Evolutionary conservation across 495 filamentous ascomycete species (phyloP), one percentile per base, ranked within the genome.

Genomic region (Penicillium cataractarum): DNA sequence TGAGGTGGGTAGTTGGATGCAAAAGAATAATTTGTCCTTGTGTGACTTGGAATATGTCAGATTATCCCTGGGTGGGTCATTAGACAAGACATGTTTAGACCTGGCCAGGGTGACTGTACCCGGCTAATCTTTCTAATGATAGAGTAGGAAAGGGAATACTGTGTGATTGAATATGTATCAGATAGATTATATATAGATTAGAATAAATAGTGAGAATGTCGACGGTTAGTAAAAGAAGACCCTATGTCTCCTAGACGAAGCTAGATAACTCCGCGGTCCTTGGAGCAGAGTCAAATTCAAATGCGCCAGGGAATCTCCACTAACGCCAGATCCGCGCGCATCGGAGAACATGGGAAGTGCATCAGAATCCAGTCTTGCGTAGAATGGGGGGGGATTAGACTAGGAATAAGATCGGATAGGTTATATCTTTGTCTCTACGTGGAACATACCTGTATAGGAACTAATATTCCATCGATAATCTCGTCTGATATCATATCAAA

Each of bases 311-410:
- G 22, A 17, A 44, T 44, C 61, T 63, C 65, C 61, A 61, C 62
- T 64, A 40, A 68, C 65, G 65, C 65, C 62, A 68, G 65, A 68
- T 65, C 65, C 65, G 65, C 65, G 65, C 65, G 62, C 53, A 68
- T 65, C 52, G 27, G 24, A 22, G 52, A n/a, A 35, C n/a, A 50
- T 50, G 33, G 17, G 27, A 40, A 53, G 33, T 56, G 53, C 60
- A 57, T 62, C 60, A 62, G 24, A 32, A 54, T 50, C 22, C 46
- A 17, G 22, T 49, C 46, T 49, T 27, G 22, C 12, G 3, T 1
- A 19, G 46, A 27, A 15, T 29, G 15, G 9, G 46, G 13, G 46
- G 29, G 27, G 13, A 4, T 10, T 29, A 12, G 42, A 10, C 10
- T 5, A 8, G 19, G 46, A 24, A 29, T 0, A 17, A n/a, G 26